Evolutionary conservation across 2,329 filamentous ascomycete genomes (phyloP), one percentile per base, ranked within the genome.

Genomic region (Colletotrichum sp.): DNA sequence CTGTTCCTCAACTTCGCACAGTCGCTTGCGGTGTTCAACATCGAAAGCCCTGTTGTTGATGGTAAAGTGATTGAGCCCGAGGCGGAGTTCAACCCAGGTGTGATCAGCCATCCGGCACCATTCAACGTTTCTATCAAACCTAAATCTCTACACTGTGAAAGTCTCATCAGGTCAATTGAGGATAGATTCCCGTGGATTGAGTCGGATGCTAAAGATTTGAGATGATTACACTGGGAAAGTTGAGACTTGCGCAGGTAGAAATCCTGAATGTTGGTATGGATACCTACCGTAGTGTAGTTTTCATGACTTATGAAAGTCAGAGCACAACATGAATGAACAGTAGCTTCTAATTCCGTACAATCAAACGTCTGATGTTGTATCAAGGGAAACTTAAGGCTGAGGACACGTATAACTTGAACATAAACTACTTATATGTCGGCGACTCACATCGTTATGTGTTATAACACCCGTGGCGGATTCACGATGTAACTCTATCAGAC

Each of bases 21-120:
- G 30, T 80, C 83, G 0, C 80, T 92, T 5, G 84, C 90, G 0
- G 86, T 86, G 0, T 74, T 70, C 7, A 13, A 65, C 4, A 70
- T 71, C 4, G 7, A 28, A 4, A 74, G 43, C 12, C 28, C 28
- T 7, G 2, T 70, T 6, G 10, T 70, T 7, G 12, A 65, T 2
- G 71, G 66, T 13, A 65, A 70, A 8, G 43, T 48, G 2, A 10
- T 71, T 10, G 43, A 65, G 24, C 59, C 67, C 0, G 28, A 26
- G 9, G 24, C 24, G 1, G 10, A 28, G 15, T 59, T 64, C 15
- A 12, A n/a, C 6, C 43, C 66, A 1, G 71, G 71, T 3, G 24
- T 70, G 7, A 70, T 74, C 26, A 71, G 66, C 1, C 71, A 71
- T 24, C 59, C 59, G 1, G 43, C 15, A 7, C 32, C 21, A 6